Evolutionary conservation across 768 basidiomycete genomes (phyloP).

Genomic region (Mycena crocata): DNA sequence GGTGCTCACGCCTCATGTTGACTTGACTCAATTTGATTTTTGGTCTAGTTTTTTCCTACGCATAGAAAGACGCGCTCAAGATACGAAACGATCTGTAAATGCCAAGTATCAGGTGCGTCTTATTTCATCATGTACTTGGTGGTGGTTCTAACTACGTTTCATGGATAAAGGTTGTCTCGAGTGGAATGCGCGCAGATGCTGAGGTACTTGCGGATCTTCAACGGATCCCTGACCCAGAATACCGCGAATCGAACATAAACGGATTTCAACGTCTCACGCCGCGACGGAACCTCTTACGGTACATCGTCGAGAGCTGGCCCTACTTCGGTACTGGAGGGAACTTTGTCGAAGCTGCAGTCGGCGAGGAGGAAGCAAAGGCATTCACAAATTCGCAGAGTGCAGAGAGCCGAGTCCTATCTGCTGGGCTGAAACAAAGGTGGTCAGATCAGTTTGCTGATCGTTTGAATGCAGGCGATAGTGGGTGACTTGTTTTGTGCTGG

Average conservation of each 20-base stretch:
- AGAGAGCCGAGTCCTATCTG: conserved; percentile 1
- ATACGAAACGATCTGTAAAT: background rate
- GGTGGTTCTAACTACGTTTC: no score
- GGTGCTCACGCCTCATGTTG: no score
- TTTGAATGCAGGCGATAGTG: background rate
- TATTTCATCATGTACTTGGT: background rate
- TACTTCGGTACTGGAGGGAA: background rate
- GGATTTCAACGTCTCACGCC: background rate
- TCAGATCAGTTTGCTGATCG: background rate
- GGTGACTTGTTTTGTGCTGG: background rate
- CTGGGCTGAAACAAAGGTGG: background rate
- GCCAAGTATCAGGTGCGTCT: background rate
- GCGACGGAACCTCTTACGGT: background rate
- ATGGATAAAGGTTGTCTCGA: background rate
- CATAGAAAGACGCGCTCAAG: background rate
- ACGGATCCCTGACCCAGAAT: background rate
- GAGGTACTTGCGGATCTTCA: background rate
- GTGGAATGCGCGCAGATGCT: background rate
- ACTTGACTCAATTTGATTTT: no score
- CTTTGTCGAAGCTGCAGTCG: background rate
- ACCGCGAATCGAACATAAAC: background rate
- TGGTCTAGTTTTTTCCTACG: background rate
- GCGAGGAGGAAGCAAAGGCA: background rate
- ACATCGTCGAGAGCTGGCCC: background rate
- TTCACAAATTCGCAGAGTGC: background rate